Evolutionary conservation across 768 basidiomycete genomes (phyloP), one percentile per base, ranked within the genome.

Genomic region (Lentinus brumalis): DNA sequence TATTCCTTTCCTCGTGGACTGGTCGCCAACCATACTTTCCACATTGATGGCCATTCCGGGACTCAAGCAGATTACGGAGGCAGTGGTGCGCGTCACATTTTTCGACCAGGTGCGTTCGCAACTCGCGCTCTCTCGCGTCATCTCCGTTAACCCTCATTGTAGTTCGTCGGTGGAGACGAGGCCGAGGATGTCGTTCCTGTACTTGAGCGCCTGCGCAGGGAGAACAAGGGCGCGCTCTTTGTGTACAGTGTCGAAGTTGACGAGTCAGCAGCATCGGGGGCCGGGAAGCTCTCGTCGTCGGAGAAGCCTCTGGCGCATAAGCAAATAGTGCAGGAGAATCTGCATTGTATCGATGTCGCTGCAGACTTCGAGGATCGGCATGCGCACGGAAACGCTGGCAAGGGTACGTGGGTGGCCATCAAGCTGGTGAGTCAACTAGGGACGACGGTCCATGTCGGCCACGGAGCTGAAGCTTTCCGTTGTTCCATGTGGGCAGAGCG

Each of bases 151-250:
- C 38, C 8, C n/a, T 5, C 14, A 12, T 4, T 32, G 29, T 66
- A 94, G 88, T 98, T 96, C 67, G 94, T 96, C 1, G 94, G 94
- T 0, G 94, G 91, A 3, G 94, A 96, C 61, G 88, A 87, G 0
- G 90, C 88, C 0, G 80, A 83, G 35, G 86, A 82, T 15, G 83
- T 87, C 5, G 63, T 91, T 5, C 87, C 91, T 0, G 71, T 91
- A 0, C 81, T 97, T 35, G 76, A 78, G 38, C 70, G 74, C 14
- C 78, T 96, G 31, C 83, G 94, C n/a, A 72, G 73, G 6, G 81
- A 83, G 63, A 89, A 91, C 68, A 89, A 88, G 65, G 95, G 92
- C 4, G 78, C 82, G 6, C 75, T 97, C 12, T 85, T 97, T 65
- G 87, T 83, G n/a, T 96, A 97, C 75, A 90, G 87, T 51, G 92